Evolutionary conservation across 306 rosid genomes (phyloP).

Genomic region (Trifolium dubium): DNA sequence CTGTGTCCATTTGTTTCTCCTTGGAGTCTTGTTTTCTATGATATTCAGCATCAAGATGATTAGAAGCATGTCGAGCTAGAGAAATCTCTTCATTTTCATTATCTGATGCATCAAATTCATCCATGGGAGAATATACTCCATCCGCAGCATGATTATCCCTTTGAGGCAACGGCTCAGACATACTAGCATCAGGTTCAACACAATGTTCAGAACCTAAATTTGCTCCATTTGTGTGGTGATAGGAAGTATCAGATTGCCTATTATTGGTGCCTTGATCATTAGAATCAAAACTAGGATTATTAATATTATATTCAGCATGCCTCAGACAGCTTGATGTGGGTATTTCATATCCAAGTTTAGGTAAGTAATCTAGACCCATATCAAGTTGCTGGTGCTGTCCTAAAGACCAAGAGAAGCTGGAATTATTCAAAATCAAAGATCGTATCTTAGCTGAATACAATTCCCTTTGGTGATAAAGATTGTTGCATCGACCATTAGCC

Average conservation of each 20-base stretch:
- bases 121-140: constrained; percentile 68
- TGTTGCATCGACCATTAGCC: constrained; percentile 80
- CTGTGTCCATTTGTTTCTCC: constrained; percentile 46
- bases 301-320: constrained; percentile 58
- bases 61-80: constrained; percentile 58
- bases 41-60: constrained; percentile 47
- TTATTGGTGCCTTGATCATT: constrained; percentile 51
- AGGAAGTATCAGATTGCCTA: constrained; percentile 48
- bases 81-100: constrained; percentile 76
- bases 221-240: constrained; percentile 52
- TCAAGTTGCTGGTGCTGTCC: constrained; percentile 63
- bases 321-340: constrained; percentile 63
- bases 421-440: constrained; percentile 62
- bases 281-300: constrained; percentile 56
- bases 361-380: constrained; percentile 57
- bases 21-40: constrained; percentile 43
- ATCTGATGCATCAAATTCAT: constrained; percentile 62
- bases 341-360: constrained; percentile 58
- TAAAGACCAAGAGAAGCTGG: constrained; percentile 65
- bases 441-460: constrained; percentile 66
- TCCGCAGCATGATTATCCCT: constrained; percentile 57
- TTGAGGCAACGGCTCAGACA: constrained; percentile 71
- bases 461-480: constrained; percentile 82
- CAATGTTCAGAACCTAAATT: constrained; percentile 68
- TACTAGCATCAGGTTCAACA: constrained; percentile 78